A percentile compares a stretch with the other conserved stretches of the same genome.
phyloP scores from a whole-genome alignment of 2,329 filamentous ascomycete species.

The Colletotrichum tropicicola region DNA sequence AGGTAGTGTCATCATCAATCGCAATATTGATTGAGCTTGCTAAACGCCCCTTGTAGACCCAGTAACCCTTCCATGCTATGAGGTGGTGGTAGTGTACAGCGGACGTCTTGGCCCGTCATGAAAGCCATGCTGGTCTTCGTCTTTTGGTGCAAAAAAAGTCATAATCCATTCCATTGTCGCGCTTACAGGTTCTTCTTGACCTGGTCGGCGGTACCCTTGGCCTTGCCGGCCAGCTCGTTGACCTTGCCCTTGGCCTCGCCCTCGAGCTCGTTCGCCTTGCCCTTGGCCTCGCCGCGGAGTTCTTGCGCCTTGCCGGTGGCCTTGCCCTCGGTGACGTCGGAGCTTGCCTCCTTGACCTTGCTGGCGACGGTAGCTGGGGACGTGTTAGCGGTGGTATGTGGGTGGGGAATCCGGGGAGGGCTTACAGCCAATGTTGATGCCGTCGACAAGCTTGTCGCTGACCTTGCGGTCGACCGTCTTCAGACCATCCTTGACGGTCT shows the following conservation, averaged over 20 bases:
- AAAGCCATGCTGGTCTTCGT: not conserved
- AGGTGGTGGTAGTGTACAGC: constrained; percentile 22
- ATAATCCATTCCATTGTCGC: not conserved
- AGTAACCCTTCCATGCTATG: constrained; percentile 23
- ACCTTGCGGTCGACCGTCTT: constrained; percentile 69
- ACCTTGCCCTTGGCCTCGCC: constrained; percentile 45
- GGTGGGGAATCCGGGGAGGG: too few relatives aligned
- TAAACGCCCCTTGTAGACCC: constrained; percentile 17
- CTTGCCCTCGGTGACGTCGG: constrained; percentile 46
- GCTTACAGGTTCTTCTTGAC: constrained; percentile 41
- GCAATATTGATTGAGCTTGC: constrained; percentile 1
- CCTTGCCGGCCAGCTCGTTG: constrained; percentile 47
- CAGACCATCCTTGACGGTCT: constrained; percentile 66
- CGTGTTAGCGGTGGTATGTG: too few relatives aligned
- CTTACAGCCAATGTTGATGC: constrained; percentile 67
- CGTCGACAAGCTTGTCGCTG: constrained; percentile 68
- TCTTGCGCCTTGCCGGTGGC: constrained; percentile 47
- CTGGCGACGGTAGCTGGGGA: constrained; percentile 45
- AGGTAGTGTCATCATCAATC: not conserved
- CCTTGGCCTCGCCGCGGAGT: constrained; percentile 47
- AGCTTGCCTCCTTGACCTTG: constrained; percentile 58
- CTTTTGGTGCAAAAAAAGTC: not conserved
- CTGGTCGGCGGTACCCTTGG: constrained; percentile 53
- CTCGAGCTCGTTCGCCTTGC: constrained; percentile 48
- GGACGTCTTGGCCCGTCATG: not conserved